Percentiles rank a stretch among this genome's conserved stretches.
Evolutionary conservation across 495 filamentous ascomycete genomes (phyloP).

Genomic region (Mycothermus thermophilus): DNA sequence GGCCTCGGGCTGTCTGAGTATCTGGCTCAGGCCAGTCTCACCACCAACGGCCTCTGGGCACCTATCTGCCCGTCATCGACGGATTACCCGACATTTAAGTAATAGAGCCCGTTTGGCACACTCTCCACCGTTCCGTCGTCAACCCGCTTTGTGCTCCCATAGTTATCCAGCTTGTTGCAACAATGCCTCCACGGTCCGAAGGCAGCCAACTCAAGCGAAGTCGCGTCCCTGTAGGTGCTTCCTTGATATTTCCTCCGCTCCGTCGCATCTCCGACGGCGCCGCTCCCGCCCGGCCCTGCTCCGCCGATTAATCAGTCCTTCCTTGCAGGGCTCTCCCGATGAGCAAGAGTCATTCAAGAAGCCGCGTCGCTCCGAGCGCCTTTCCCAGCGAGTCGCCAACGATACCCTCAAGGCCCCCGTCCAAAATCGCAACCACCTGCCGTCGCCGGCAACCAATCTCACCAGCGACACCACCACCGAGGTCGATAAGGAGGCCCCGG

Average conservation of each 20-base stretch:
- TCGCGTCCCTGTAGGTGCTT: slow-evolving; percentile 27
- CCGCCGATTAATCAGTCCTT: slow-evolving; percentile 16
- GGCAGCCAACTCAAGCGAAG: slow-evolving; percentile 42
- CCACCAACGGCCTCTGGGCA: neutral
- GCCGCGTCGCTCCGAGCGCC: slow-evolving; percentile 47
- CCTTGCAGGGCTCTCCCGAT: slow-evolving; percentile 30
- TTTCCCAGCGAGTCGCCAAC: slow-evolving; percentile 33
- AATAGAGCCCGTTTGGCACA: no score
- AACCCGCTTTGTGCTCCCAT: no score
- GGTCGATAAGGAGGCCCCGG: slow-evolving; percentile 54
- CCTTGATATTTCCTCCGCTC: slow-evolving; percentile 2
- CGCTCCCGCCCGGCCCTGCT: slow-evolving; percentile 17
- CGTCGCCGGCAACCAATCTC: slow-evolving; percentile 66
- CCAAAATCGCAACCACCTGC: slow-evolving; percentile 51
- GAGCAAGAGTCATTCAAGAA: slow-evolving; percentile 46
- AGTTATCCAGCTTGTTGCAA: slow-evolving; percentile 4
- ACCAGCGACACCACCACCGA: slow-evolving; percentile 43
- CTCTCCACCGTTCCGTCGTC: no score
- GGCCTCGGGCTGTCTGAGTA: neutral
- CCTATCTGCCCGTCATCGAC: no score
- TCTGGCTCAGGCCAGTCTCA: slow-evolving; percentile 8
- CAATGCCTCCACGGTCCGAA: slow-evolving; percentile 42
- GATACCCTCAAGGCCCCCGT: slow-evolving; percentile 41
- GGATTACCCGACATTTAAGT: no score
- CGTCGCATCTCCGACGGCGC: slow-evolving; percentile 5